Percentiles rank a stretch among this genome's conserved stretches.
Conservation (phyloP, 768 basidiomycete species). For the Suillus subaureus region DNA sequence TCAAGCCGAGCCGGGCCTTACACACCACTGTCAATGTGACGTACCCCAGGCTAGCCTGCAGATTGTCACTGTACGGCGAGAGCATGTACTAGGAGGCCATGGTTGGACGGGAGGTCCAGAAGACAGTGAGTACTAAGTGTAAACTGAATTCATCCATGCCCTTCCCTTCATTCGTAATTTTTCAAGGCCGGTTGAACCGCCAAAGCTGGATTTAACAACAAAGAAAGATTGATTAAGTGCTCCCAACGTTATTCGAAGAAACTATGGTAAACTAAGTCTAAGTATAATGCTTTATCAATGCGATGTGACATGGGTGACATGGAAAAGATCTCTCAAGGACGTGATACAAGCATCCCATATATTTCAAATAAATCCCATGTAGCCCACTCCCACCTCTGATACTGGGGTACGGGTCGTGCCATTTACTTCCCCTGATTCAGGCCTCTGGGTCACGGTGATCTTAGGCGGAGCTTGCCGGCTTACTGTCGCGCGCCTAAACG, state of each 20-base stretch:
- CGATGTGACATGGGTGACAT: not conserved
- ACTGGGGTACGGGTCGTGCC: not conserved
- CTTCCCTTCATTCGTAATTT: not conserved
- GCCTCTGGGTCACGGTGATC: constrained; percentile 4
- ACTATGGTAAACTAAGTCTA: not conserved
- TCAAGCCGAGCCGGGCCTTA: no score
- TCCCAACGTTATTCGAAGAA: not conserved
- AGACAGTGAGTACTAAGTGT: not conserved
- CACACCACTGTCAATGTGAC: no score
- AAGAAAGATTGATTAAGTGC: not conserved
- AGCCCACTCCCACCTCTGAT: not conserved
- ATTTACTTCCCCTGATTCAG: constrained; percentile 4
- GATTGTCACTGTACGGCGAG: not conserved
- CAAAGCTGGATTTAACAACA: not conserved
- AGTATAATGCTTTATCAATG: not conserved
- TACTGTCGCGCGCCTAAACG: constrained; percentile 5
- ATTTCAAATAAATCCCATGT: not conserved
- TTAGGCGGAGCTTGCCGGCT: constrained; percentile 3
- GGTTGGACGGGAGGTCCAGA: not conserved
- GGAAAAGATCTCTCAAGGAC: not conserved
- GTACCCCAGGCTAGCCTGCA: not conserved
- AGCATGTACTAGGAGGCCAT: not conserved
- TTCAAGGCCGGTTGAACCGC: not conserved
- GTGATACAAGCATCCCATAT: not conserved
- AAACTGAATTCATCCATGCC: not conserved